Base-by-base conservation (phyloP, 495 filamentous ascomycete species). In the Aspergillus campestris region DNA sequence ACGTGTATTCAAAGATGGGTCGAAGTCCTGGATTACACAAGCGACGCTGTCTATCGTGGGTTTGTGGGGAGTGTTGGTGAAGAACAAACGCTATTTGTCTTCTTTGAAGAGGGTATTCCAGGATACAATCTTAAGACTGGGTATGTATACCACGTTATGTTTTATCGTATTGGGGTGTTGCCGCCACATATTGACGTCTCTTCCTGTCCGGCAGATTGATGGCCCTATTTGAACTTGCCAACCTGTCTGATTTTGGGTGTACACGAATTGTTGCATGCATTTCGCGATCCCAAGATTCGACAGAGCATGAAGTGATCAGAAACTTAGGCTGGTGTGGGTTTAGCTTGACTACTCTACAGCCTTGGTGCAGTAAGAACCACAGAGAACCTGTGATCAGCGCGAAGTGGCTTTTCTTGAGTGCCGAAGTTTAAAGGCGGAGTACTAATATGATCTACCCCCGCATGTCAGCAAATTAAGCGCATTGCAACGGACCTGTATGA, bases 321-420 rank as follows among this genome's bases (percentile, higher is more conserved):
- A 87, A 87, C 45, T 76, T 96, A 31, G 84, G 89, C 53, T 96
- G 90, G 90, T 89, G 90, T 52, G 89, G 89, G 29, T 96, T 95
- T 55, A 84, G 82, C 56, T 71, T 88, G 41, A 81, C 81, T 40
- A 89, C 86, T 11, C 69, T 96, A 9, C 78, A 84, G 45, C 72
- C 77, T 37, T 95, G 87, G 85, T 73, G 44, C 32, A 38, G 45
- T 14, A 76, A 2, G 50, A 69, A 38, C 64, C 68, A 18, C 45
- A 66, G 44, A 71, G 83, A 56, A 59, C 77, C 48, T 66, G 76
- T 42, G 18, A 29, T 69, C 10, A 94, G 88, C 64, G 64, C 80
- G 24, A 70, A 73, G 50, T 96, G 90, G 90, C 51, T 96, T 8
- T 88, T 91, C 62, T 72, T 95, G 65, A 80, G 81, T 8, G 90